phyloP scores from a whole-genome alignment of 2,329 filamentous ascomycete genomes.

The Triangularia verruculosa region DNA sequence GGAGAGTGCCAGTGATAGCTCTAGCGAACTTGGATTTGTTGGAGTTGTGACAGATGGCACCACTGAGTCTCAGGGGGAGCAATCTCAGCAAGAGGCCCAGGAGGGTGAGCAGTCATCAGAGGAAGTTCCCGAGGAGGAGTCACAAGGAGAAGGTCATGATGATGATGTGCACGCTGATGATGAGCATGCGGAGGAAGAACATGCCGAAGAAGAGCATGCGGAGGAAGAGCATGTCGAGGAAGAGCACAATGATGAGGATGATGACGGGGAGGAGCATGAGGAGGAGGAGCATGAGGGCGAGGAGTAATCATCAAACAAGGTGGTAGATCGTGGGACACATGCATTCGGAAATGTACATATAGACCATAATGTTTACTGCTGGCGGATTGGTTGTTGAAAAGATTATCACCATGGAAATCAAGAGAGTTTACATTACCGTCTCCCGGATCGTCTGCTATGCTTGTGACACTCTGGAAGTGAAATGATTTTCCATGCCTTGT shows the following conservation, averaged over 20 bases:
- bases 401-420: conserved; percentile 1
- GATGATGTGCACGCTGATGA: neutral
- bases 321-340: neutral
- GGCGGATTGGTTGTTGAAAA: conserved; percentile 1
- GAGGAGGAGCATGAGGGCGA: neutral
- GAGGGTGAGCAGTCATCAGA: neutral
- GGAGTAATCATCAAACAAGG: neutral
- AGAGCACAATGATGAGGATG: neutral
- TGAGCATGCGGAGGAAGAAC: neutral
- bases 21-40: neutral
- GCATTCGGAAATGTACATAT: conserved; percentile 1
- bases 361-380: conserved; percentile 2
- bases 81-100: neutral
- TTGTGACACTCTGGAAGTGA: neutral
- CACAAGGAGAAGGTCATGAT: neutral
- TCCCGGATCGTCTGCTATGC: neutral
- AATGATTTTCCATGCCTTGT: neutral
- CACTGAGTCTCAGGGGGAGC: neutral
- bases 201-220: neutral
- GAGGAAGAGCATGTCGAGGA: neutral
- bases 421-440: neutral
- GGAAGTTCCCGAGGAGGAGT: neutral
- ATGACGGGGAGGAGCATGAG: neutral
- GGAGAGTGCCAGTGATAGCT: neutral
- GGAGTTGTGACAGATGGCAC: neutral